Evolutionary conservation across 1,284 basidiomycete species (phyloP).

Genomic region (Exsudoporus floridanus): DNA sequence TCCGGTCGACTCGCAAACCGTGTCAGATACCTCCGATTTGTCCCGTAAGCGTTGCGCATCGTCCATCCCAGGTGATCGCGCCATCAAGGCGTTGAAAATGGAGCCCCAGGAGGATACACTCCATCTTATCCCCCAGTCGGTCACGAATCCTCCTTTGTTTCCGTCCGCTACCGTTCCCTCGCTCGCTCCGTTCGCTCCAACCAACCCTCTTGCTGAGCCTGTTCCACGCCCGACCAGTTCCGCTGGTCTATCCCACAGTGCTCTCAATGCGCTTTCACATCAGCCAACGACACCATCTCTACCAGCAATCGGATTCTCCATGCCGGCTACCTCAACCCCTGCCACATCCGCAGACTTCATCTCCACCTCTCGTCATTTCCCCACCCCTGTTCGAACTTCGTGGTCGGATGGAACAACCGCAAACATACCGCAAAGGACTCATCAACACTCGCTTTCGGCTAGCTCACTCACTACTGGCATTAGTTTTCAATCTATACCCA

Average conservation of each 20-base stretch:
- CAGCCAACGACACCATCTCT: conserved; percentile 26
- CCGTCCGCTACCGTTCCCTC: conserved; percentile 22
- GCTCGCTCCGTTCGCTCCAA: conserved; percentile 27
- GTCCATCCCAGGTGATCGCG: conserved; percentile 58
- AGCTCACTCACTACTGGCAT: conserved; percentile 35
- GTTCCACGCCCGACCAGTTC: conserved; percentile 47
- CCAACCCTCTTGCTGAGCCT: conserved; percentile 36
- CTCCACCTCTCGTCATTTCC: conserved; percentile 25
- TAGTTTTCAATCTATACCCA: conserved; percentile 38
- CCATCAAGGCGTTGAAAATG: conserved; percentile 63
- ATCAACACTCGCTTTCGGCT: conserved; percentile 38
- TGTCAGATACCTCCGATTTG: conserved; percentile 30
- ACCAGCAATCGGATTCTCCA: conserved; percentile 21
- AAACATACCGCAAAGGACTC: conserved; percentile 31
- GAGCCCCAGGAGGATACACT: conserved; percentile 60
- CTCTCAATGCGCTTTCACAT: conserved; percentile 29
- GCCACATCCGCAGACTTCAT: conserved; percentile 28
- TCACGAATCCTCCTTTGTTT: conserved; percentile 30
- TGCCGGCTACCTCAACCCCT: conserved; percentile 19
- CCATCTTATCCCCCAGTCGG: conserved; percentile 31
- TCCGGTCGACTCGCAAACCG: conserved; percentile 23
- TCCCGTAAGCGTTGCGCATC: conserved; percentile 68
- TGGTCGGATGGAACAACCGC: conserved; percentile 31
- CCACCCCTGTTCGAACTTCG: conserved; percentile 25
- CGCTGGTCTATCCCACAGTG: conserved; percentile 30